These are phyloP conservation scores for Pleurotus citrinopileatus DNA, from an alignment of 768 basidiomycete genomes.

Conservation along the genomic window DNA sequence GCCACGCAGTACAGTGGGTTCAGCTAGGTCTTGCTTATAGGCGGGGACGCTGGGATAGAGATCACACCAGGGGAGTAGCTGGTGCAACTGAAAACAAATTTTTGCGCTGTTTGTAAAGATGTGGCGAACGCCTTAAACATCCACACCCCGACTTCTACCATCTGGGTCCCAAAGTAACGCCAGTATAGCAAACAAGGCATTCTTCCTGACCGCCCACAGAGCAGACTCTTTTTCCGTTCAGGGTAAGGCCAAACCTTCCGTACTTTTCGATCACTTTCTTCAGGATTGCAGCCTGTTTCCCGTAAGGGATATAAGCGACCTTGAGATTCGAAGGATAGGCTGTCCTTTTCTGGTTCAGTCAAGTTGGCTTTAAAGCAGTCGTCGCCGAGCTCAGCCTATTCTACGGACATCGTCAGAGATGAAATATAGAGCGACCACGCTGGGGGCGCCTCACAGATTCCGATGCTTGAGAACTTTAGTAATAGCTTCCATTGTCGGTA, in stretches of 20 bases:
- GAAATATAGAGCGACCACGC: not conserved
- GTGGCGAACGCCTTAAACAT: slow-evolving; percentile 58
- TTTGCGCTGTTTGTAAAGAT: no score
- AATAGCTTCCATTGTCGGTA: slow-evolving; percentile 70
- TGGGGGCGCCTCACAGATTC: slow-evolving; percentile 58
- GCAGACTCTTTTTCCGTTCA: slow-evolving; percentile 62
- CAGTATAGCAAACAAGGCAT: slow-evolving; percentile 56
- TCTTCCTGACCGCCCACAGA: slow-evolving; percentile 74
- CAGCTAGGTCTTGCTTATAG: slow-evolving; percentile 64
- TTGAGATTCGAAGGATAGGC: slow-evolving; percentile 87
- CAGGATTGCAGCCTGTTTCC: slow-evolving; percentile 60
- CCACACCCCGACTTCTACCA: slow-evolving; percentile 63
- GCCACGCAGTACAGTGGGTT: no score
- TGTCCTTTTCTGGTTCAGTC: slow-evolving; percentile 59
- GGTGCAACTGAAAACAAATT: not conserved
- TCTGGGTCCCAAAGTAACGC: slow-evolving; percentile 50
- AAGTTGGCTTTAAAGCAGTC: slow-evolving; percentile 63
- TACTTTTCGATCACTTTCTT: slow-evolving; percentile 58
- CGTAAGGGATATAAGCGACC: slow-evolving; percentile 59
- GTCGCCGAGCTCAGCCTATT: slow-evolving; percentile 86
- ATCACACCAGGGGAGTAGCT: not conserved
- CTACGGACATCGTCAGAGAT: slow-evolving; percentile 36
- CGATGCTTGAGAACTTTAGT: slow-evolving; percentile 68
- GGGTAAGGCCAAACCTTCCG: slow-evolving; percentile 63
- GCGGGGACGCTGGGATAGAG: slow-evolving; percentile 50